A percentile compares a stretch with the other conserved stretches of the same genome.
Evolutionary conservation across 148 eudicot species (phyloP).

Genomic region (Diospyros kaki): DNA sequence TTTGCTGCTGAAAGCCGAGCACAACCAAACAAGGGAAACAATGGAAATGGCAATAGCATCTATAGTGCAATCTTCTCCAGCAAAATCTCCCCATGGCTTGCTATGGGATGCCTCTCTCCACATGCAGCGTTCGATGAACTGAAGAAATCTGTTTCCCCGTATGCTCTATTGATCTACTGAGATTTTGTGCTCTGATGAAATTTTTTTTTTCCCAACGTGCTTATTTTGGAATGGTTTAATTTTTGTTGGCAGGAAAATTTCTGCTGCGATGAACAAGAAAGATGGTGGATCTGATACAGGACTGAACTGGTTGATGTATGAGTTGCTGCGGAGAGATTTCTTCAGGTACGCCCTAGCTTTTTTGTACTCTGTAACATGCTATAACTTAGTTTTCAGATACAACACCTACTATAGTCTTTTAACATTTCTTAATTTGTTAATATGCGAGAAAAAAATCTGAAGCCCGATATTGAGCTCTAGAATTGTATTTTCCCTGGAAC

Average conservation of each 20-base stretch:
- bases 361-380: not conserved
- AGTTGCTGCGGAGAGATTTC: slow-evolving; percentile 97
- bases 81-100: slow-evolving; percentile 97
- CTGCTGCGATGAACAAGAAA: slow-evolving; percentile 63
- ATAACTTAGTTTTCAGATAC: not conserved
- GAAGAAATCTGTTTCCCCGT: slow-evolving; percentile 81
- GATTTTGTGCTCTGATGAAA: not conserved
- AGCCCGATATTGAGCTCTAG: not conserved
- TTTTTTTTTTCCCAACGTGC: slow-evolving; percentile 7
- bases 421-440: not conserved
- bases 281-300: slow-evolving; percentile 60
- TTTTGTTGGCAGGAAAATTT: slow-evolving; percentile 58
- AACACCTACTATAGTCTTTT: not conserved
- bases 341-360: slow-evolving; percentile 56
- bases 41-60: slow-evolving; percentile 60
- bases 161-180: slow-evolving; percentile 1
- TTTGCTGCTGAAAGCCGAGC: slow-evolving; percentile 88
- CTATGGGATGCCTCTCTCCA: slow-evolving; percentile 95
- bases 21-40: slow-evolving; percentile 61
- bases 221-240: not conserved
- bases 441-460: not conserved
- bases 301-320: slow-evolving; percentile 94
- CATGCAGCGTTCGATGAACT: slow-evolving; percentile 90
- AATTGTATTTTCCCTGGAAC: not conserved
- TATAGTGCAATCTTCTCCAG: slow-evolving; percentile 95